Conservation (phyloP, 2,329 filamentous ascomycete genomes). For the Colletotrichum chrysophilum region DNA sequence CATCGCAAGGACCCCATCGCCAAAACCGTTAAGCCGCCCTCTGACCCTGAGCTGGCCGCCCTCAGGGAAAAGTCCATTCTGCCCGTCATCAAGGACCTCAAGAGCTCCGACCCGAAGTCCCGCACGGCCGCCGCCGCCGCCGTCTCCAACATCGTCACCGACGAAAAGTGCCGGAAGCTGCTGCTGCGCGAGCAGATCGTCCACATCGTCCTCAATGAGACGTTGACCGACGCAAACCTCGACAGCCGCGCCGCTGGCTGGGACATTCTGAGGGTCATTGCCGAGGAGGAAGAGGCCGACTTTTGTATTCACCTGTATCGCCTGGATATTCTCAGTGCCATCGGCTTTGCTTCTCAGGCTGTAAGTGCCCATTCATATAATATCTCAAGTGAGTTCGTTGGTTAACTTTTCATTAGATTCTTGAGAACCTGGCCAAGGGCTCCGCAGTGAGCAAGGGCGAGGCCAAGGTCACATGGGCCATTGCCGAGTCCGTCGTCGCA, state of each 20-base stretch:
- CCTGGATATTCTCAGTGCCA: slow-evolving; percentile 64
- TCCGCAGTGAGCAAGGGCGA: slow-evolving; percentile 55
- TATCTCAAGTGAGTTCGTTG: neutral
- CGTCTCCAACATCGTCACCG: slow-evolving; percentile 66
- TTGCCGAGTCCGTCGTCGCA: slow-evolving; percentile 57
- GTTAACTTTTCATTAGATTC: slow-evolving; percentile 36
- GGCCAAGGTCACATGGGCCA: slow-evolving; percentile 57
- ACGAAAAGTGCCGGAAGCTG: slow-evolving; percentile 66
- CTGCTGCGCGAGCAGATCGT: slow-evolving; percentile 71
- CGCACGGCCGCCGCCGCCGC: slow-evolving; percentile 64
- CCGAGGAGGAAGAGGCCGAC: slow-evolving; percentile 68
- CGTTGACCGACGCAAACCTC: slow-evolving; percentile 65
- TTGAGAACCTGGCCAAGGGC: slow-evolving; percentile 47
- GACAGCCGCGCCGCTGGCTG: slow-evolving; percentile 72
- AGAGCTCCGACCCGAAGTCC: slow-evolving; percentile 63
- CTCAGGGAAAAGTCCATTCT: slow-evolving; percentile 68
- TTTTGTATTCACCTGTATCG: slow-evolving; percentile 71
- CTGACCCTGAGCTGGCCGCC: slow-evolving; percentile 67
- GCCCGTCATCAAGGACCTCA: slow-evolving; percentile 65
- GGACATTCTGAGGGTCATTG: slow-evolving; percentile 67
- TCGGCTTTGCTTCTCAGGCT: slow-evolving; percentile 59
- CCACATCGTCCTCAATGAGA: slow-evolving; percentile 66
- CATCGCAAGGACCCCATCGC: slow-evolving; percentile 60
- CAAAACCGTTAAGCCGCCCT: slow-evolving; percentile 64
- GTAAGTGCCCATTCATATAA: slow-evolving; percentile 39